phyloP scores from a whole-genome alignment of 805 yeast genomes.

The Lachancea meyersii region DNA sequence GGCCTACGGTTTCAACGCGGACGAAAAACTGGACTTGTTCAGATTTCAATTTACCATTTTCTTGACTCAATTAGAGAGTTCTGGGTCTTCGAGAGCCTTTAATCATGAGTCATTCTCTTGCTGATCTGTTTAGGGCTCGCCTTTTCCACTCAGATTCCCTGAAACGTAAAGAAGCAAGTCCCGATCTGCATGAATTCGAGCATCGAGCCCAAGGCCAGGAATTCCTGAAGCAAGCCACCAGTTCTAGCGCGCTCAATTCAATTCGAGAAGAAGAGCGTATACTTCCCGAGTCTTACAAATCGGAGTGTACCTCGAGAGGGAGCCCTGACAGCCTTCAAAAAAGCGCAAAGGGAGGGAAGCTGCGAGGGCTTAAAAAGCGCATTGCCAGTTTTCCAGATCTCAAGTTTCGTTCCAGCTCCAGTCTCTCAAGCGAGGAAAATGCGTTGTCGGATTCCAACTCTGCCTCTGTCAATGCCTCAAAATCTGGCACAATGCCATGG shows the following conservation, averaged over 20 bases:
- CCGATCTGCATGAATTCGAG: not conserved
- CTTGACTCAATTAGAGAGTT: not conserved
- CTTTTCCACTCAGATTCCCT: slow-evolving; percentile 14
- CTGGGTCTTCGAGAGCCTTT: not conserved
- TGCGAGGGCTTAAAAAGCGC: slow-evolving; percentile 19
- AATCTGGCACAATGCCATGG: not conserved
- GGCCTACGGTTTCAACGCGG: too few relatives aligned
- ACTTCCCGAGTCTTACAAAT: not conserved
- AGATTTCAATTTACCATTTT: not conserved
- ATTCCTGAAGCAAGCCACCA: not conserved
- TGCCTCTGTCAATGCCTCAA: not conserved
- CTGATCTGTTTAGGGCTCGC: slow-evolving; percentile 19
- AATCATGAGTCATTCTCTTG: slow-evolving; percentile 22
- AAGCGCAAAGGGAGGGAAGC: slow-evolving; percentile 10
- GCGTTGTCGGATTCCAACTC: not conserved
- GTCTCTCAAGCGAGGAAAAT: slow-evolving; percentile 4
- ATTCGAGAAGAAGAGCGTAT: slow-evolving; percentile 16
- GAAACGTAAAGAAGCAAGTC: not conserved
- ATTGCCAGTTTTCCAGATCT: slow-evolving; percentile 21
- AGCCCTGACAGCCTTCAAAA: not conserved
- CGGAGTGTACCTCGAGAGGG: slow-evolving; percentile 5
- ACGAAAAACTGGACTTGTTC: too few relatives aligned
- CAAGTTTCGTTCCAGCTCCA: slow-evolving; percentile 10
- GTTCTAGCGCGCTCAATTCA: slow-evolving; percentile 11
- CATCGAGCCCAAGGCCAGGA: not conserved